Evolutionary conservation across 2,329 filamentous ascomycete species (phyloP).

Genomic region (Leptodontidium sp.): DNA sequence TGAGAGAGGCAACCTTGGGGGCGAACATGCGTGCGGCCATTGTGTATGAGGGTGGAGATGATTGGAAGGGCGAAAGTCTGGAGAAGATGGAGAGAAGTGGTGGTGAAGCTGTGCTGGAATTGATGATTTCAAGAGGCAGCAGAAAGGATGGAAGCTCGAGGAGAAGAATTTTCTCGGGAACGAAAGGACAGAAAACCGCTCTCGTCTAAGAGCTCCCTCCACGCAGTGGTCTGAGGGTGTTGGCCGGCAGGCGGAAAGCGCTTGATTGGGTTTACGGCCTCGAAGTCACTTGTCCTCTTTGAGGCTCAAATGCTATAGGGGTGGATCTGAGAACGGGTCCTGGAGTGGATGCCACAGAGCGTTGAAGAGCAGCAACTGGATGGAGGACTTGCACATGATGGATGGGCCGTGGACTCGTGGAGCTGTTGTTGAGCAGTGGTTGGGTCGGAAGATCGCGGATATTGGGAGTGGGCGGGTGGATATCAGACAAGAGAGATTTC

Average conservation of each 20-base stretch:
- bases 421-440: slow-evolving; percentile 1
- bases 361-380: slow-evolving; percentile 17
- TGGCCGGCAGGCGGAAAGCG: slow-evolving; percentile 15
- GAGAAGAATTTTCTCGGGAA: slow-evolving; percentile 35
- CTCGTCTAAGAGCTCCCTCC: slow-evolving; percentile 28
- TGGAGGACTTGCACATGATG: not conserved
- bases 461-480: slow-evolving; percentile 18
- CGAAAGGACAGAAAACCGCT: slow-evolving; percentile 26
- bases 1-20: slow-evolving; percentile 79
- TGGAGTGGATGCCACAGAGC: slow-evolving; percentile 12
- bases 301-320: slow-evolving; percentile 31
- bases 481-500: slow-evolving; percentile 21
- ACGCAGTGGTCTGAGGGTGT: slow-evolving; percentile 35
- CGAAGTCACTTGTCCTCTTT: slow-evolving; percentile 27
- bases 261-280: slow-evolving; percentile 25
- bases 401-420: not conserved
- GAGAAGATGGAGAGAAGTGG: slow-evolving; percentile 35
- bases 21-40: slow-evolving; percentile 84
- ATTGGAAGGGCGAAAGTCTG: slow-evolving; percentile 34
- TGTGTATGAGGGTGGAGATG: slow-evolving; percentile 57
- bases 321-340: slow-evolving; percentile 26
- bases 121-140: slow-evolving; percentile 32
- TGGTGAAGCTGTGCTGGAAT: slow-evolving; percentile 27
- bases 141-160: slow-evolving; percentile 32
- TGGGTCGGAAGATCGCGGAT: slow-evolving; percentile 30